Conservation (phyloP, 805 yeast genomes). For the Candida taoyuanica region DNA sequence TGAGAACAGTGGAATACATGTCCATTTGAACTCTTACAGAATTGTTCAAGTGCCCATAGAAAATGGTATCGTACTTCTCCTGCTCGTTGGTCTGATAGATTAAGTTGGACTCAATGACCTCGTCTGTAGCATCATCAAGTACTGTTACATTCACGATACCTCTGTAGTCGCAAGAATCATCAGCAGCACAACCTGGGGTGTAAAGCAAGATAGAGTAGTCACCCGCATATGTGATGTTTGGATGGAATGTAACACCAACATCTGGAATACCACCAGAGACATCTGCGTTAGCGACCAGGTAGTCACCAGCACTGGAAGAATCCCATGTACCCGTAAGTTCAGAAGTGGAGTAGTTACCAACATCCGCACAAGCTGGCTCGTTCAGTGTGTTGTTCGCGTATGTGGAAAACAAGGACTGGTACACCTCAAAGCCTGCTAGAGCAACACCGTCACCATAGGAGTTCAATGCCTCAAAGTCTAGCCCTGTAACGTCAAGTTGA, state of each 20-base stretch:
- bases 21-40: constrained; percentile 42
- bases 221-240: constrained; percentile 71
- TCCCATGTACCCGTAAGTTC: constrained; percentile 29
- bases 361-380: constrained; percentile 50
- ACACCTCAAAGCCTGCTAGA: constrained; percentile 68
- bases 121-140: constrained; percentile 35
- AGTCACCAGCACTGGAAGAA: constrained; percentile 29
- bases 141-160: constrained; percentile 78
- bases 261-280: constrained; percentile 31
- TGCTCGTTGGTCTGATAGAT: constrained; percentile 78
- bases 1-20: constrained; percentile 30
- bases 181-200: constrained; percentile 83
- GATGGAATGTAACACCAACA: constrained; percentile 48
- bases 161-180: constrained; percentile 62
- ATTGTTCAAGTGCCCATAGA: constrained; percentile 58
- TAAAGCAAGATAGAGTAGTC: constrained; percentile 64
- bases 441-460: constrained; percentile 70
- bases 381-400: constrained; percentile 77
- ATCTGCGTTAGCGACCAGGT: constrained; percentile 30
- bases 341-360: constrained; percentile 26
- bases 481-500: constrained; percentile 49
- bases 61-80: constrained; percentile 77
- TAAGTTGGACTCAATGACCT: constrained; percentile 36
- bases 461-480: constrained; percentile 59
- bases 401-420: constrained; percentile 46